A percentile compares a stretch with the other conserved stretches of the same genome.
phyloP scores from a whole-genome alignment of 768 basidiomycete species.

The Suillus discolor region DNA sequence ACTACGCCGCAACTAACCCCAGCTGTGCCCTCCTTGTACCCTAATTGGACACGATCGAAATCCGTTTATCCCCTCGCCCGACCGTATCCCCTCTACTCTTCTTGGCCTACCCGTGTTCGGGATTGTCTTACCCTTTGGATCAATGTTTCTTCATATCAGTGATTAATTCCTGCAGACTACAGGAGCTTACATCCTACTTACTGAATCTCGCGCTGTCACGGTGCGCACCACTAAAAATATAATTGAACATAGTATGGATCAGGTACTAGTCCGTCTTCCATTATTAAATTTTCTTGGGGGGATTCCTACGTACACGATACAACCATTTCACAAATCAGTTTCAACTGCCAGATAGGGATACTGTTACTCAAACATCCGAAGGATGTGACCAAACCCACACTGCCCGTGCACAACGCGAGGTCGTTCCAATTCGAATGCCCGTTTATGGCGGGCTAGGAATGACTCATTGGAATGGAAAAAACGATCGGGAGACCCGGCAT shows the following conservation, averaged over 20 bases:
- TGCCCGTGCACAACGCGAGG: background rate
- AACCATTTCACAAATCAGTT: background rate
- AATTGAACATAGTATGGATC: background rate
- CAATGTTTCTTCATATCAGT: background rate
- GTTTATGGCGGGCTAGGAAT: background rate
- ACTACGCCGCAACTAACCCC: background rate
- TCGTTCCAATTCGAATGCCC: background rate
- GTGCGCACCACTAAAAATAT: background rate
- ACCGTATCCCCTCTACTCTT: background rate
- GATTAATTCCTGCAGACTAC: background rate
- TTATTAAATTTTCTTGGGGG: background rate
- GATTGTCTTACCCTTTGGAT: background rate
- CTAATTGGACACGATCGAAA: background rate
- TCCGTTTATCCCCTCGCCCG: background rate
- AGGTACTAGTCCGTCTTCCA: background rate
- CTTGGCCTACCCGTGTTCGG: background rate
- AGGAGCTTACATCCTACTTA: background rate
- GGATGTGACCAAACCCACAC: background rate
- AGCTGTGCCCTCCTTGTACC: background rate
- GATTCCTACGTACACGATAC: background rate
- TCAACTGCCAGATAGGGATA: background rate
- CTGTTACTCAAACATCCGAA: background rate
- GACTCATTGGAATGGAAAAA: background rate
- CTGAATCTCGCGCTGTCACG: background rate
- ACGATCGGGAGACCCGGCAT: background rate